Base-by-base conservation (phyloP, 768 basidiomycete species). In the Phaffia australis region DNA sequence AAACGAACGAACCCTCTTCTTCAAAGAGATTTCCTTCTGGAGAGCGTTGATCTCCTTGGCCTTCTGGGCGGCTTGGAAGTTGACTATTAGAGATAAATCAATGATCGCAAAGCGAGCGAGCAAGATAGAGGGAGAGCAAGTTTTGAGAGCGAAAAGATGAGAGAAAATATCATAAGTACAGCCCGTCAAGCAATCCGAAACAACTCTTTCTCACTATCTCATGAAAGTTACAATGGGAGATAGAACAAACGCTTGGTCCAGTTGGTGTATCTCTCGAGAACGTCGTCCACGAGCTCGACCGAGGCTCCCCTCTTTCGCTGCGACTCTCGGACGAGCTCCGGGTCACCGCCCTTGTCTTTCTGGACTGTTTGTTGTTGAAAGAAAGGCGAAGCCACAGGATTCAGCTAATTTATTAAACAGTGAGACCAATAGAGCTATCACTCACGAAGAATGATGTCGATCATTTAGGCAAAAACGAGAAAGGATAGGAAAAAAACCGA, bases 1-100 rank as follows among this genome's bases (percentile, higher is more conserved):
- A 15, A 21, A 16, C 16, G 1, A 46, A 15, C 68, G 35, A 64
- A 84, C 90, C 85, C 94, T 98, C 78, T 90, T 95, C 83, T 91
- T 95, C 1, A 83, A 81, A 15, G 84, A 85, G 73, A 99, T 97
- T 77, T 97, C 84, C 77, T 98, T 99, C 80, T 99, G 93, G 15
- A 93, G 80, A 18, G 83, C 83, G 72, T 99, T 98, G 50, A 89
- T 83, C 71, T 89, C 82, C 75, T 93, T 92, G 71, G 84, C 81
- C 59, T 87, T 77, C 21, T 80, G 81, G 72, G 87, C 89, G 25
- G 84, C 80, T 59, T 95, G 89, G 74, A 84, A 98, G 72, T 92
- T 87, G 82, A 87, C 94, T 98, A 72, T 29, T n/a, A 29, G 32
- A 16, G 25, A 30, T 19, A 2, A 19, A 54, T 58, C 35, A 35